Evolutionary conservation across 2,329 filamentous ascomycete genomes (phyloP), one percentile per base, ranked within the genome.

Genomic region (Colletotrichum horii): DNA sequence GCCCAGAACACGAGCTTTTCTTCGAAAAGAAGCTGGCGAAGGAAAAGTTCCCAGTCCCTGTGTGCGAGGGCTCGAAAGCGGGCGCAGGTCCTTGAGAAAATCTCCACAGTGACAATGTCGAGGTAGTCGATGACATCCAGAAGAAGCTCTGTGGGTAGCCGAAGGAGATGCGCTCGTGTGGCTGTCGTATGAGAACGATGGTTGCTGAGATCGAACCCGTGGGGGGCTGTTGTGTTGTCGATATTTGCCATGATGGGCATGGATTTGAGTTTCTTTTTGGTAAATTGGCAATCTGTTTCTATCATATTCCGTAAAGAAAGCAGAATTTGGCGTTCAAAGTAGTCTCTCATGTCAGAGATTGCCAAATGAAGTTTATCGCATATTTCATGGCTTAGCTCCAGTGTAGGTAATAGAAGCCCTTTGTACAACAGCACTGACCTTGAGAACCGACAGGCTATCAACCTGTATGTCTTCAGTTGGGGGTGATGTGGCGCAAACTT

Each of bases 101-200:
- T 11, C 38, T 1, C 38, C 38, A 12, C 38, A 43, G 19, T 43
- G 19, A 43, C 5, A 43, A 2, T n/a, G 6, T n/a, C 38, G 2
- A 43, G 38, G 38, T 12, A 43, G 19, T 3, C 38, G 38, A 43
- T 43, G 38, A n/a, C n/a, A 0, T n/a, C 5, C 19, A 43, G 38
- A n/a, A 43, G 38, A 2, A 43, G 38, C 38, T 43, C 38, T n/a
- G 38, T 2, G 38, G 38, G 38, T 43, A 43, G 38, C 12, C 19
- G 38, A 43, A 43, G 38, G 38, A 43, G 9, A 43, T 12, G 38
- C 3, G 9, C 38, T 43, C 9, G 38, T 43, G 38, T 5, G 38
- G 0, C 5, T n/a, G 38, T 12, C 19, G n/a, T 12, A 12, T 1
- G 3, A 3, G 43, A 52, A 3, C n/a, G n/a, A 1, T 9, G 8